A percentile compares a stretch with the other conserved stretches of the same genome.
These are phyloP conservation scores for Colletotrichum chrysophilum DNA, from an alignment of 2,329 filamentous ascomycete genomes.

Conservation along the genomic window DNA sequence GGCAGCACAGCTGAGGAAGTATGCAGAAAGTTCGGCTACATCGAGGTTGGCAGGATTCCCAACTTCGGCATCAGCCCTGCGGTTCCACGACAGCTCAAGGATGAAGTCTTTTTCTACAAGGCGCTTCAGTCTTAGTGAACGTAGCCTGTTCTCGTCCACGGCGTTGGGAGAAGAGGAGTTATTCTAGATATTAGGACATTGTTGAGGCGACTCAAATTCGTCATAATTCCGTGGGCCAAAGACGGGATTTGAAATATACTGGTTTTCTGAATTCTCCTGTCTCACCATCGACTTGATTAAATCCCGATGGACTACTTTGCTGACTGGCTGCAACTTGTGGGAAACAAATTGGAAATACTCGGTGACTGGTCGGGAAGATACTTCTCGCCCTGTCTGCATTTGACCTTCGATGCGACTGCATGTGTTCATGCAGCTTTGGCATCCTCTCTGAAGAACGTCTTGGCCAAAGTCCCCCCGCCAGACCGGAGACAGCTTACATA, in stretches of 20 bases:
- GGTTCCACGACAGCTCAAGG: constrained; percentile 46
- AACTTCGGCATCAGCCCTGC: constrained; percentile 55
- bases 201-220: constrained; percentile 1
- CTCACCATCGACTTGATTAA: background rate
- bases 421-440: background rate
- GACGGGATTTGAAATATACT: background rate
- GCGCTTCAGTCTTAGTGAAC: constrained; percentile 38
- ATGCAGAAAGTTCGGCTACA: constrained; percentile 63
- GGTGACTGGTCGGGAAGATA: background rate
- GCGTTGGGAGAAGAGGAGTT: background rate
- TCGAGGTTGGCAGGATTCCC: constrained; percentile 59
- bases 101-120: constrained; percentile 65
- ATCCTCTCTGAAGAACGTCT: background rate
- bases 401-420: background rate
- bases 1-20: constrained; percentile 57
- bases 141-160: background rate
- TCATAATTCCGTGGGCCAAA: background rate
- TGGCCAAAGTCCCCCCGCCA: background rate
- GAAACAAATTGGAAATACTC: background rate
- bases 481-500: background rate
- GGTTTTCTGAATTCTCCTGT: background rate
- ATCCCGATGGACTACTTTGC: background rate
- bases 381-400: background rate
- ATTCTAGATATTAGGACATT: constrained; percentile 1
- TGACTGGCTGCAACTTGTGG: background rate